These are phyloP conservation scores for Tetracladium setigerum DNA, from an alignment of 495 filamentous ascomycete species.

Conservation along the genomic window DNA sequence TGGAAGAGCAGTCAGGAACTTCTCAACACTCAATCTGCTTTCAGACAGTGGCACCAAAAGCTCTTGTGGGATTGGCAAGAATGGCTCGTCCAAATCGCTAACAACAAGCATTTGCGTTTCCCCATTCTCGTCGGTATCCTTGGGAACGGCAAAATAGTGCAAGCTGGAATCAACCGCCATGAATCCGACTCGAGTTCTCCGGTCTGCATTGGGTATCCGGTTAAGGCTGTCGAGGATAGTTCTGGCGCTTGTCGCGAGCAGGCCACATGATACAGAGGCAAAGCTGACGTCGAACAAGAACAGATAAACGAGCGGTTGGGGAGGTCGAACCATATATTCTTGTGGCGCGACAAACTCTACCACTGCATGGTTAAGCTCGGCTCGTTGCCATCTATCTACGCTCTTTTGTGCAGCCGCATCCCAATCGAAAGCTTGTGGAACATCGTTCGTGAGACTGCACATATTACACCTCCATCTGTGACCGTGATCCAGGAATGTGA, in stretches of 20 bases:
- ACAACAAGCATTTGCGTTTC: slow-evolving; percentile 90
- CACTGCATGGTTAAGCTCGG: slow-evolving; percentile 88
- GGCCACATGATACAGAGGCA: slow-evolving; percentile 79
- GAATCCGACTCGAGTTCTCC: slow-evolving; percentile 86
- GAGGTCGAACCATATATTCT: slow-evolving; percentile 98
- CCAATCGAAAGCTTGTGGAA: slow-evolving; percentile 98
- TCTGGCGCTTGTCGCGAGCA: slow-evolving; percentile 89
- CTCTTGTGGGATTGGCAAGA: slow-evolving; percentile 88
- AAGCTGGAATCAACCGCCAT: slow-evolving; percentile 92
- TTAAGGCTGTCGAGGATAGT: slow-evolving; percentile 94
- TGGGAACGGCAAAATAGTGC: slow-evolving; percentile 91
- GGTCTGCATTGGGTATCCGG: slow-evolving; percentile 93
- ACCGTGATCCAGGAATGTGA: slow-evolving; percentile 91
- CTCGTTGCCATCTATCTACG: slow-evolving; percentile 79
- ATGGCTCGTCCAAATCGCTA: slow-evolving; percentile 93
- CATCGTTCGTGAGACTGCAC: slow-evolving; percentile 98
- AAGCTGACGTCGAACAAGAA: slow-evolving; percentile 98
- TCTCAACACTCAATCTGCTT: slow-evolving; percentile 82
- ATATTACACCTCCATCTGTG: slow-evolving; percentile 99
- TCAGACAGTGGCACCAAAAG: slow-evolving; percentile 88
- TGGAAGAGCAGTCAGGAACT: slow-evolving; percentile 84
- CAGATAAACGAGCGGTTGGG: slow-evolving; percentile 94
- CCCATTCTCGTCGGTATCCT: slow-evolving; percentile 72
- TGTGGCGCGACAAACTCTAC: slow-evolving; percentile 97
- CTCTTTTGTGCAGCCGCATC: slow-evolving; percentile 83